Evolutionary conservation across 2,329 filamentous ascomycete species (phyloP), one percentile per base, ranked within the genome.

Genomic region (Fusarium albidum): DNA sequence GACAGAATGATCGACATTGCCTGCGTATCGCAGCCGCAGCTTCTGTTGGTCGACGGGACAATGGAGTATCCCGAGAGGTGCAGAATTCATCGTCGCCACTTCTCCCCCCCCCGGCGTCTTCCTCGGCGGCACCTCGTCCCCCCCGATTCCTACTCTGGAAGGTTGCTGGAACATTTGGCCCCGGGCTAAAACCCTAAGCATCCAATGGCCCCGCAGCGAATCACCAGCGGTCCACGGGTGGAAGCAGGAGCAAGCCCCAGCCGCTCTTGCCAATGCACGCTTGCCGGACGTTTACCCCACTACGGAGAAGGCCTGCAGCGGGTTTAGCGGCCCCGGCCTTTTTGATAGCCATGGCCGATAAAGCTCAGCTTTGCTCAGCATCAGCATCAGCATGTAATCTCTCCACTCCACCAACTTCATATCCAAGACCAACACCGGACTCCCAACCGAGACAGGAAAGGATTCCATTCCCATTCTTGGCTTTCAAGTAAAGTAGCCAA

Each of bases 121-220:
- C 43, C 61, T 53, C 61, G 55, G 64, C 52, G 15, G 37, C 50
- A 48, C 34, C 65, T 53, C 33, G 42, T 10, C 40, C 49, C 26
- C n/a, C 45, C 31, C 34, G 44, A 58, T 54, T 13, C 64, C 64
- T 49, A n/a, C 59, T 67, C 44, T 55, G 61, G 64, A 62, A 67
- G 64, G 64, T 65, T 65, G 55, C 62, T 63, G 64, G 64, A 67
- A 67, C 64, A 57, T 66, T 57, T 63, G 52, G 21, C 21, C 21
- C 21, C 7, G 21, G 21, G 21, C 7, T 21, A 7, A 7, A 21
- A 7, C 21, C 21, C 21, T 21, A 21, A 21, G 7, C 21, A 21
- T 21, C n/a, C n/a, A n/a, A 33, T 49, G 21, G 21, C 39, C 38
- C 14, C 49, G 21, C 26, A 8, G 33, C 51, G 34, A 40, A 18